Base-by-base conservation (phyloP, 805 yeast species). In the Hagleromyces aurorensis region DNA sequence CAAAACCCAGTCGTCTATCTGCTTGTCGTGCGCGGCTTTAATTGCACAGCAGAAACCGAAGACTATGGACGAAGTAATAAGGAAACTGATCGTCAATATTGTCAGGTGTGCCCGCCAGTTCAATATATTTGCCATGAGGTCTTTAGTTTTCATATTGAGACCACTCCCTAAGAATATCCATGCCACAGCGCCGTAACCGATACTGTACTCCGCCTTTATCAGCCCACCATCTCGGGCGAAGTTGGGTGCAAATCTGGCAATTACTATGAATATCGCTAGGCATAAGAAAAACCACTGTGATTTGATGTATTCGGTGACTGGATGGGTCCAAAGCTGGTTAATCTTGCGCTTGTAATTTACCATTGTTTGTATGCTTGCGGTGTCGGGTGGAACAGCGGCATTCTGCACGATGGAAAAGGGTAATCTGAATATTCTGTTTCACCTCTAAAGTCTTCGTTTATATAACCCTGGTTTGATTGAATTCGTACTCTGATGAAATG, bases 101-200 rank as follows among this genome's bases (percentile, higher is more conserved):
- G 85, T 70, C 15, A 78, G 36, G 56, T 86, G 96, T 0, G 89
- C 91, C 44, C 94, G 64, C 91, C 91, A 83, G 47, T 83, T 71
- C 0, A 67, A 59, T 58, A 78, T 62, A 53, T 82, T 83, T n/a
- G 57, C 59, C 50, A 74, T 32, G 27, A 86, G 60, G 16, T 71
- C 72, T 23, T 59, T 65, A 1, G 91, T 72, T 25, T 74, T 64
- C 77, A 85, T 85, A 17, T 84, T 72, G 16, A 85, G 55, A 0
- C 95, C 96, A 27, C 86, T 77, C 19, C 83, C 75, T 23, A 86
- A 60, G 59, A 86, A 85, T 36, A 86, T 86, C 25, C 82, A 59
- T 0, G 93, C 94, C 11, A 85, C 94, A 0, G 93, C 93, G 19
- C 86, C 84, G 50, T 85, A 86, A 8, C 78, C 79, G 19, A 86